A percentile compares a stretch with the other conserved stretches of the same genome.
Evolutionary conservation across 306 rosid genomes (phyloP).

Genomic region (Ormosia semicastrata): DNA sequence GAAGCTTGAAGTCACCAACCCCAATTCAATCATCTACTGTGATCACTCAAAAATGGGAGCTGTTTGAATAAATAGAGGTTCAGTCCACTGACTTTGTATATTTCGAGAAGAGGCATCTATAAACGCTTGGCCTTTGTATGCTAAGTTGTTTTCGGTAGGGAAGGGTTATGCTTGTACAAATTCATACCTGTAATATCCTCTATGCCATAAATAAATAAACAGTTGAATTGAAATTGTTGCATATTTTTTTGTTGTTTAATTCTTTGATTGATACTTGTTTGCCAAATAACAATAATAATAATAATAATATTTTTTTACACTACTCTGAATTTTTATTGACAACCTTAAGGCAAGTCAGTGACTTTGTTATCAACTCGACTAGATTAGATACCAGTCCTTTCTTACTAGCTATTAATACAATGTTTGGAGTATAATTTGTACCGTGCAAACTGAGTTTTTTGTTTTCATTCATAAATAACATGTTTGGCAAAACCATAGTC

Average conservation of each 20-base stretch:
- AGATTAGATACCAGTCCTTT: no score
- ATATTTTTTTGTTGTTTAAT: background rate
- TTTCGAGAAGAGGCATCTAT: background rate
- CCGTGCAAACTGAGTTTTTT: no score
- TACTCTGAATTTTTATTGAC: no score
- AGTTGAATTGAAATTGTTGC: background rate
- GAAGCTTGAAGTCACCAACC: conserved; percentile 16
- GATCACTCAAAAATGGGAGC: conserved; percentile 35
- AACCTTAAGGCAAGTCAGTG: no score
- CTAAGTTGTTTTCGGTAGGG: background rate
- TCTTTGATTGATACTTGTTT: background rate
- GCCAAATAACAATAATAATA: background rate
- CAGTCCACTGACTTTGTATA: background rate
- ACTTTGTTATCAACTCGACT: no score
- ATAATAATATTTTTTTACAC: no score
- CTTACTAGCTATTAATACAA: no score
- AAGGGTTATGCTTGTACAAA: background rate
- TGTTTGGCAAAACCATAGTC: no score
- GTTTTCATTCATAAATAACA: no score
- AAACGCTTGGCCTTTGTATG: background rate
- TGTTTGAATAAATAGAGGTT: conserved; percentile 18
- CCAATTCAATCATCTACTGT: conserved; percentile 23
- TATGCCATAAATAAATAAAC: conserved; percentile 12
- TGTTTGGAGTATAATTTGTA: no score
- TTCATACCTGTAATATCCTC: background rate